phyloP scores from a whole-genome alignment of 345 rosid genomes.

The Mallotus nudiflorus region DNA sequence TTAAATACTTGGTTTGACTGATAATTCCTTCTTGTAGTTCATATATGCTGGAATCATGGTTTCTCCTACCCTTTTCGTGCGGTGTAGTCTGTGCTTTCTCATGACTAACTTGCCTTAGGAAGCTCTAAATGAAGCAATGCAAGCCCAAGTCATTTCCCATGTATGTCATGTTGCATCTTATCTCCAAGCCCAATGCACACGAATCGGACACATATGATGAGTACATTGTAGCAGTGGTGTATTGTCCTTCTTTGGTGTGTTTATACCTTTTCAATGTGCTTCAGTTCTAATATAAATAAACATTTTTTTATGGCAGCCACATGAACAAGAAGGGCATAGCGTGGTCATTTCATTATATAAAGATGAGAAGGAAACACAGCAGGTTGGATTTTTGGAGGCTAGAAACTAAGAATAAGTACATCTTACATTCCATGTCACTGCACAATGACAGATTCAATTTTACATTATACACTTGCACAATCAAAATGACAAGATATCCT shows the following conservation, averaged over 20 bases:
- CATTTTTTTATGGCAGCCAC: slow-evolving; percentile 36
- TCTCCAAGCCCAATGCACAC: slow-evolving; percentile 78
- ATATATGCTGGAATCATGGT: slow-evolving; percentile 78
- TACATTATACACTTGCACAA: no score
- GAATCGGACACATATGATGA: slow-evolving; percentile 62
- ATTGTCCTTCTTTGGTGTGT: slow-evolving; percentile 57
- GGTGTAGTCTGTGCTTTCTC: slow-evolving; percentile 76
- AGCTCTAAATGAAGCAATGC: slow-evolving; percentile 77
- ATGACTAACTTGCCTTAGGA: slow-evolving; percentile 78
- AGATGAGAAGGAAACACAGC: slow-evolving; percentile 28
- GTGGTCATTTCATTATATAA: slow-evolving; percentile 32
- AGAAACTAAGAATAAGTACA: slow-evolving; percentile 33
- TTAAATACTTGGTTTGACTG: no score
- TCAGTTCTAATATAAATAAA: slow-evolving; percentile 19
- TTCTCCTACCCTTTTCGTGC: slow-evolving; percentile 81
- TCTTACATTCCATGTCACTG: slow-evolving; percentile 36
- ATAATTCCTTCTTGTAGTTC: slow-evolving; percentile 47
- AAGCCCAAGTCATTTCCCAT: slow-evolving; percentile 84
- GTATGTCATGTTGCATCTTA: slow-evolving; percentile 86
- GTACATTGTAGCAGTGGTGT: slow-evolving; percentile 61
- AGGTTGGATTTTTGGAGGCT: slow-evolving; percentile 27
- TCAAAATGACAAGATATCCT: background rate
- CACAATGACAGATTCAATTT: slow-evolving; percentile 1
- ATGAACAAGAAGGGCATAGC: slow-evolving; percentile 29
- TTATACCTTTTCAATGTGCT: slow-evolving; percentile 42